Conservation (phyloP, 371 early-diverging fungal species). For the Haplosporangium sp. region DNA sequence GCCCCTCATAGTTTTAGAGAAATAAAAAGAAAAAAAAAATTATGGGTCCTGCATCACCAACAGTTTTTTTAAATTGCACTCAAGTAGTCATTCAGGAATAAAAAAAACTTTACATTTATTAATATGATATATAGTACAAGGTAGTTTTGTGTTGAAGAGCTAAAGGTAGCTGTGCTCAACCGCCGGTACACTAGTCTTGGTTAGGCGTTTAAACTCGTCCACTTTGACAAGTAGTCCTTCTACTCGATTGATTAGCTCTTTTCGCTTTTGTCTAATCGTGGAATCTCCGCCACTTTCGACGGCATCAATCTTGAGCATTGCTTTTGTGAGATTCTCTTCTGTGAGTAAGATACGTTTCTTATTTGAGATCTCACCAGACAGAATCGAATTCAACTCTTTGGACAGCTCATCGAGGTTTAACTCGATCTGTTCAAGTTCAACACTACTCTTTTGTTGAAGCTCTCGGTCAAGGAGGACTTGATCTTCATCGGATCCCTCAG, state of each 20-base stretch:
- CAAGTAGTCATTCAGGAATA: too few relatives aligned
- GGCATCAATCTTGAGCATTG: constrained; percentile 50
- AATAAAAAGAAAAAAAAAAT: background rate
- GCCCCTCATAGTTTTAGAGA: background rate
- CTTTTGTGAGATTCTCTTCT: constrained; percentile 52
- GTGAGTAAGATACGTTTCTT: constrained; percentile 34
- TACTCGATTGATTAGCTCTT: constrained; percentile 29
- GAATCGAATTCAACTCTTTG: constrained; percentile 30
- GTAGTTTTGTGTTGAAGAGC: background rate
- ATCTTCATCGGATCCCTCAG: constrained; percentile 17
- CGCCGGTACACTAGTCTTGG: constrained; percentile 13
- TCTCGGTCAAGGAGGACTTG: constrained; percentile 17
- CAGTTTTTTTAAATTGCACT: too few relatives aligned
- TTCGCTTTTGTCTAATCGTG: constrained; percentile 43
- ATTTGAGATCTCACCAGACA: constrained; percentile 28
- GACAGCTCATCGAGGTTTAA: constrained; percentile 12
- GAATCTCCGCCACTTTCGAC: constrained; percentile 46
- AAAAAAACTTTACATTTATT: background rate
- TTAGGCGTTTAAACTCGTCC: constrained; percentile 42
- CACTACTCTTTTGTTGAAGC: constrained; percentile 20
- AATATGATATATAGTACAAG: background rate
- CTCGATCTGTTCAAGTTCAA: constrained; percentile 34
- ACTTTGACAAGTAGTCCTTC: constrained; percentile 35
- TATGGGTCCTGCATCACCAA: background rate
- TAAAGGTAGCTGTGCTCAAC: background rate